Evolutionary conservation across 2,329 filamentous ascomycete species (phyloP).

Genomic region (Colletotrichum sp.): DNA sequence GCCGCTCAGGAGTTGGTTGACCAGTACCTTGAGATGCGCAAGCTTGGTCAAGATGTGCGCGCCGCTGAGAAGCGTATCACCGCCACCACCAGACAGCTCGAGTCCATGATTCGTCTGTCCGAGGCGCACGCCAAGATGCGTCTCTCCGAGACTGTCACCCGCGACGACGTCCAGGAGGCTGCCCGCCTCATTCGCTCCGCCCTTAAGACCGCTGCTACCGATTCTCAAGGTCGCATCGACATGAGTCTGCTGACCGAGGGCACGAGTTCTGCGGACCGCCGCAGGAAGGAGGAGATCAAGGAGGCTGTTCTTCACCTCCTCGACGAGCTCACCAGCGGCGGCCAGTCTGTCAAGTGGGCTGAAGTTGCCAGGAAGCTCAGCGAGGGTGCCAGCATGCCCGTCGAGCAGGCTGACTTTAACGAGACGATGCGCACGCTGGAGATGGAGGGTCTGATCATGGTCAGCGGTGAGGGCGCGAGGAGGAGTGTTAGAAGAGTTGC

Average conservation of each 20-base stretch:
- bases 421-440: conserved; percentile 83
- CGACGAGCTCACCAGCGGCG: conserved; percentile 78
- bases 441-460: conserved; percentile 80
- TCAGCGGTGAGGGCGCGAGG: conserved; percentile 84
- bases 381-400: conserved; percentile 71
- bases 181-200: conserved; percentile 92
- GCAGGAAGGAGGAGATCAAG: conserved; percentile 84
- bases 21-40: conserved; percentile 93
- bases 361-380: conserved; percentile 77
- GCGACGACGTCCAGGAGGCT: conserved; percentile 85
- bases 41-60: conserved; percentile 86
- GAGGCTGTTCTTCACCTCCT: conserved; percentile 74
- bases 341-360: conserved; percentile 74
- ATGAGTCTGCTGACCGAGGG: conserved; percentile 96
- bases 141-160: conserved; percentile 76
- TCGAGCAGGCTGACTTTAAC: conserved; percentile 82
- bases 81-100: conserved; percentile 93
- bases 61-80: conserved; percentile 95
- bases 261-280: conserved; percentile 86
- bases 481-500: conserved; percentile 81
- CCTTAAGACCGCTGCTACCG: conserved; percentile 96
- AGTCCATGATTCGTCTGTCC: conserved; percentile 96
- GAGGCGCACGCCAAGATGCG: conserved; percentile 99
- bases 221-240: conserved; percentile 90
- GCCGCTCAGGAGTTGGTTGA: conserved; percentile 86